Evolutionary conservation across 2,329 filamentous ascomycete species (phyloP), one percentile per base, ranked within the genome.

Genomic region (Apiospora arundinis): DNA sequence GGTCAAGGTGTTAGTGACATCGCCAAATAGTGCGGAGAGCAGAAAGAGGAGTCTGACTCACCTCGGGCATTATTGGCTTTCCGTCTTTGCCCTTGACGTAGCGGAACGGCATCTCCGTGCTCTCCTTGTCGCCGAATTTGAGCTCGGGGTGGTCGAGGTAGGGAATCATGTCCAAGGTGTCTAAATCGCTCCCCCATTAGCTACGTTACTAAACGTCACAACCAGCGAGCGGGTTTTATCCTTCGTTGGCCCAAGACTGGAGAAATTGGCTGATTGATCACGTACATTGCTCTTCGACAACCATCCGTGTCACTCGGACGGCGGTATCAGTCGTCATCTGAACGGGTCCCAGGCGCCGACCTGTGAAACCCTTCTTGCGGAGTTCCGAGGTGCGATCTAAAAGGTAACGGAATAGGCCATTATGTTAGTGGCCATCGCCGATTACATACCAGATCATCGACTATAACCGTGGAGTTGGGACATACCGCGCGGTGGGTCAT

Each of bases 271-370:
- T 32, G 28, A 2, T 18, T 23, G 37, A 23, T 45, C 8, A 79
- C 88, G 74, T 82, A 97, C 95, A 89, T 84, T 92, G 92, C 75
- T 95, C 90, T 78, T 97, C 93, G 14, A 95, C 91, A 7, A 98
- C 93, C 76, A 97, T 92, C 75, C 96, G 90, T 44, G 96, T 98
- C 63, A 98, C 95, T 75, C 96, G 89, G 68, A 98, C 96, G 5
- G 96, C 96, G 25, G 96, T 99, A 81, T 99, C 96, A 5, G 96
- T 99, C 3, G 96, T 98, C 95, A 99, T 98, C 83, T 99, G 96
- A 77, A 95, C 92, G 9, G 95, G 94, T 0, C 96, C 96, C 42
- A 99, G 86, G 71, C 96, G 89, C 69, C 96, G 91, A 71, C 95
- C 95, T 71, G 92, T 87, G 77, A 97, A 99, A 3, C 96, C 96